phyloP scores from a whole-genome alignment of 352 stramenopile species.

The Pythium rishiriense region DNA sequence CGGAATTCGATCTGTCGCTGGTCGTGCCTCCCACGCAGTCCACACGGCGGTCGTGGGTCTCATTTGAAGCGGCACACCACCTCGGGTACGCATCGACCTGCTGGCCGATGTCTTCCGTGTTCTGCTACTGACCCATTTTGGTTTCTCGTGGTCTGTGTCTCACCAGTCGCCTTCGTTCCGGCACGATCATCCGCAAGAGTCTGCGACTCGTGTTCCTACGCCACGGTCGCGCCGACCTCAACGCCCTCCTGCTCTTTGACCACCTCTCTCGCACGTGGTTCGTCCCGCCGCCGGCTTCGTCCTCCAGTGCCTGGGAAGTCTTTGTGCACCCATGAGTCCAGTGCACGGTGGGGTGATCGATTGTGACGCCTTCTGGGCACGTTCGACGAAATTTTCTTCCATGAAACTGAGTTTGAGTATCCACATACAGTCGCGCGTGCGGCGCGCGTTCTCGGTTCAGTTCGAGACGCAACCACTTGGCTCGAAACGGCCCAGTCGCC shows the following conservation, averaged over 20 bases:
- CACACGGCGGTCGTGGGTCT: constrained; percentile 33
- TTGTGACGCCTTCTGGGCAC: not conserved
- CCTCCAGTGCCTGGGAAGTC: constrained; percentile 30
- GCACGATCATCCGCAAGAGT: constrained; percentile 63
- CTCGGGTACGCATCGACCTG: constrained; percentile 39
- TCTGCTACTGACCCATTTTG: not conserved
- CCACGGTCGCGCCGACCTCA: constrained; percentile 41
- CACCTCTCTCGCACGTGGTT: constrained; percentile 62
- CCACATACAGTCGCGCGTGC: not conserved
- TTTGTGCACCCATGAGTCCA: constrained; percentile 23
- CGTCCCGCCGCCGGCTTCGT: constrained; percentile 28
- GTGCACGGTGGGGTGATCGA: not conserved
- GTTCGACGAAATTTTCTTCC: constrained; percentile 15
- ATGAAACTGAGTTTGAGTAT: constrained; percentile 15
- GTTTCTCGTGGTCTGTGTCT: constrained; percentile 28
- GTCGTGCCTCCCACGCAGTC: constrained; percentile 31
- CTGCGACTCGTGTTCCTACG: constrained; percentile 57
- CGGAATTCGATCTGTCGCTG: constrained; percentile 67
- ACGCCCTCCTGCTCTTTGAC: constrained; percentile 60
- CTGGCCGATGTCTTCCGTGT: not conserved
- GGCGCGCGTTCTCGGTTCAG: constrained; percentile 24
- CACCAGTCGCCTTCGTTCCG: constrained; percentile 30
- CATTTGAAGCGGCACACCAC: constrained; percentile 67
- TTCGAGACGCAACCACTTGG: constrained; percentile 13
- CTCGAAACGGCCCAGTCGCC: constrained; percentile 13